These are phyloP conservation scores for Penicillium flavigenum DNA, from an alignment of 495 filamentous ascomycete species.

Conservation along the genomic window DNA sequence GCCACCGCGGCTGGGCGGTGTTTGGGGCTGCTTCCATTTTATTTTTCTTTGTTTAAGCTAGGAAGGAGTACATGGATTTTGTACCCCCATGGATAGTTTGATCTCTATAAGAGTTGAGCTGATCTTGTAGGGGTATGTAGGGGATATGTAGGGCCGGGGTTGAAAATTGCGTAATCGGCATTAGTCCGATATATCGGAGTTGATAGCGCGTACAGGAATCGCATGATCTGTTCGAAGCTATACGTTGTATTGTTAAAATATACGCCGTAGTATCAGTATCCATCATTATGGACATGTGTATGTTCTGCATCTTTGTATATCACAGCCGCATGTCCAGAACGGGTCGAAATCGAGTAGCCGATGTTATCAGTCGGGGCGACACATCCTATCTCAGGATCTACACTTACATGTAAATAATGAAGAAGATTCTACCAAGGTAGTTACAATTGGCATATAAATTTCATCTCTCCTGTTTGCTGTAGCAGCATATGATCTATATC, in stretches of 20 bases:
- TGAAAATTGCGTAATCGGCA: conserved; percentile 23
- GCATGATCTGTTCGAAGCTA: not conserved
- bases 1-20: conserved; percentile 8
- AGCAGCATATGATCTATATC: too few relatives aligned
- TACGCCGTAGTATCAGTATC: too few relatives aligned
- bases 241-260: too few relatives aligned
- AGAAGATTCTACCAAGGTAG: too few relatives aligned
- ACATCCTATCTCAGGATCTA: too few relatives aligned
- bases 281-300: not conserved
- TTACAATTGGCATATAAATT: too few relatives aligned
- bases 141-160: conserved; percentile 4
- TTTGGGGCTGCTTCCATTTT: conserved; percentile 18
- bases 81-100: not conserved
- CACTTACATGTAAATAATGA: too few relatives aligned
- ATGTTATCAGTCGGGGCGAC: conserved; percentile 16
- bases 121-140: not conserved
- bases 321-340: conserved; percentile 3
- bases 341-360: conserved; percentile 28
- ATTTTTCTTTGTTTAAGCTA: not conserved
- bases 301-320: not conserved
- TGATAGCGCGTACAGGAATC: conserved; percentile 11
- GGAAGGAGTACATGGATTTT: not conserved
- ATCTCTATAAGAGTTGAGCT: not conserved
- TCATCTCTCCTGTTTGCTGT: too few relatives aligned
- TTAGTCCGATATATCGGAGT: conserved; percentile 22